Conservation (phyloP, 2,329 filamentous ascomycete species). For the Polytolypa hystricis region DNA sequence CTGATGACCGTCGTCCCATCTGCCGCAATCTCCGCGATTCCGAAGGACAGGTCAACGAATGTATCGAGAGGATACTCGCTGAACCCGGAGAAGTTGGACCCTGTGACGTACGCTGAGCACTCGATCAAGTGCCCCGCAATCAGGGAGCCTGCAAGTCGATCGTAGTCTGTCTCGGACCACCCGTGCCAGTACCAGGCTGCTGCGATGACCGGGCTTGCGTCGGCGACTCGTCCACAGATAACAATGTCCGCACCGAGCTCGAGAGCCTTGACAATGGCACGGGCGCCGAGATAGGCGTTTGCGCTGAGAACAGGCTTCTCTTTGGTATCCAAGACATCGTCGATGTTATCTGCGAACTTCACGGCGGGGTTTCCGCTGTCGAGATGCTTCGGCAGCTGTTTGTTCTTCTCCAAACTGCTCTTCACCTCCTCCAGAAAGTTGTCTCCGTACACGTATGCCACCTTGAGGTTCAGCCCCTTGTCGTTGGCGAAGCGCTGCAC, state of each 20-base stretch:
- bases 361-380: conserved; percentile 31
- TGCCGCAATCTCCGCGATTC: conserved; percentile 39
- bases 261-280: conserved; percentile 37
- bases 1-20: conserved; percentile 39
- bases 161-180: conserved; percentile 39
- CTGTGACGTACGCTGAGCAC: conserved; percentile 18
- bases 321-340: conserved; percentile 27
- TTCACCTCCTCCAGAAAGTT: conserved; percentile 29
- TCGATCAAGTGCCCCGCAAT: conserved; percentile 20
- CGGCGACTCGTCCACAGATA: conserved; percentile 39
- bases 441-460: conserved; percentile 38
- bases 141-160: conserved; percentile 38
- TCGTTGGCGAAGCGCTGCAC: conserved; percentile 20
- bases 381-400: conserved; percentile 32
- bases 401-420: conserved; percentile 21
- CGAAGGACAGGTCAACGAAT: conserved; percentile 36
- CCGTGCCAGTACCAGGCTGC: conserved; percentile 47
- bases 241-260: conserved; percentile 37
- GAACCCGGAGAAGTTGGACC: conserved; percentile 39
- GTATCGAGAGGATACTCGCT: conserved; percentile 27
- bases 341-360: conserved; percentile 23
- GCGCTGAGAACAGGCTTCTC: conserved; percentile 34
- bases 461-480: conserved; percentile 20
- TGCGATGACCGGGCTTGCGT: conserved; percentile 44
- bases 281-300: conserved; percentile 44